These are phyloP conservation scores for Xylaria castorea DNA, from an alignment of 495 filamentous ascomycete genomes.

Conservation along the genomic window DNA sequence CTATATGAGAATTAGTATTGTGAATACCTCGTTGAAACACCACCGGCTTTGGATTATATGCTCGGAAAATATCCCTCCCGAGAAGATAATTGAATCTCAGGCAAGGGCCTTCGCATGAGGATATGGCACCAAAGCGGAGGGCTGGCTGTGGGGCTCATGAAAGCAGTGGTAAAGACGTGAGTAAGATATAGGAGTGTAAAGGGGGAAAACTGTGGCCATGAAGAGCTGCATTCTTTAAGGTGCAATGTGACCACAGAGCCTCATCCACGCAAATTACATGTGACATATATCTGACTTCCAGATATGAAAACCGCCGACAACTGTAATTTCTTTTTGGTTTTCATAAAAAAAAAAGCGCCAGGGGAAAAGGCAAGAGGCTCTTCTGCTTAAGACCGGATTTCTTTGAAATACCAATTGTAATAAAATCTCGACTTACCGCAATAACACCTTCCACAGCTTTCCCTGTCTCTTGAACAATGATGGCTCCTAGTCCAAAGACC, in stretches of 20 bases:
- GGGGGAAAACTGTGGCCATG: background rate
- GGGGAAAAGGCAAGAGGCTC: background rate
- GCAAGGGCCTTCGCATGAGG: background rate
- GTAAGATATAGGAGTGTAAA: background rate
- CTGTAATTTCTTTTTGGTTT: background rate
- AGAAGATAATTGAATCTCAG: background rate
- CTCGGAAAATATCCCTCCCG: background rate
- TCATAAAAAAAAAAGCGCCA: background rate
- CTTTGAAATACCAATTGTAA: background rate
- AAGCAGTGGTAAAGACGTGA: background rate
- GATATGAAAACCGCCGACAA: background rate
- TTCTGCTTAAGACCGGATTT: background rate
- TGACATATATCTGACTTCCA: background rate
- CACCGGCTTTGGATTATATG: background rate
- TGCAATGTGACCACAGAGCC: background rate
- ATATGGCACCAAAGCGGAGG: background rate
- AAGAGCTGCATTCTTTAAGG: background rate
- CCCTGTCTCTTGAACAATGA: constrained; percentile 2
- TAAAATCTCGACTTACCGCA: constrained; percentile 7
- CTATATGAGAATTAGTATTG: constrained; percentile 24
- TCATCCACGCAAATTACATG: background rate
- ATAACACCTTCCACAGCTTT: constrained; percentile 8
- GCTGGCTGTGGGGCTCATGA: background rate
- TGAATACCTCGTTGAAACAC: background rate
- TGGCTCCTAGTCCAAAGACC: constrained; percentile 12